phyloP scores from a whole-genome alignment of 768 basidiomycete genomes.

The Auricularia auricula-judae region DNA sequence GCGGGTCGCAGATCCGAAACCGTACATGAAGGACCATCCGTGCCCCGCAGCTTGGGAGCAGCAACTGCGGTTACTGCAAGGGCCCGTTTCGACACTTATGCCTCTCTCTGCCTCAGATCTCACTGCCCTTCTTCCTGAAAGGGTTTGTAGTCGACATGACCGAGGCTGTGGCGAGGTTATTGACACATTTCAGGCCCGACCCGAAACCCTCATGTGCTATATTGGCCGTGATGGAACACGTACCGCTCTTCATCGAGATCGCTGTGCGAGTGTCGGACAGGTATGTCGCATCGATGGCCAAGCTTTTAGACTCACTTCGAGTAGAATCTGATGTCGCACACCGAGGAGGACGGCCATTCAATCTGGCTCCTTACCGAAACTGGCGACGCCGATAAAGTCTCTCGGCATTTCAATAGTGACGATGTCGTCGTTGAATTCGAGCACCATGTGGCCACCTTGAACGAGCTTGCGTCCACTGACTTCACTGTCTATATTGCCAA shows the following conservation, averaged over 20 bases:
- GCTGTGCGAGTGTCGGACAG: conserved; percentile 33
- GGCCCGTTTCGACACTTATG: neutral
- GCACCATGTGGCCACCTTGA: conserved; percentile 47
- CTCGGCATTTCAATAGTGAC: conserved; percentile 43
- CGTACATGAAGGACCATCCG: neutral
- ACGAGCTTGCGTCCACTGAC: conserved; percentile 53
- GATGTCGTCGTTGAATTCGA: conserved; percentile 58
- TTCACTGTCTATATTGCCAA: conserved; percentile 62
- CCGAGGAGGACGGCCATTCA: conserved; percentile 58
- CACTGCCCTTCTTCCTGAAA: conserved; percentile 40
- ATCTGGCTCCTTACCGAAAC: conserved; percentile 82
- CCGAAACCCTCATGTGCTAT: conserved; percentile 82
- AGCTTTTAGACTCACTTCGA: conserved; percentile 19
- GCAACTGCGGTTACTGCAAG: neutral
- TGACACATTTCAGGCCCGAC: neutral
- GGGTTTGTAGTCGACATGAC: conserved; percentile 26
- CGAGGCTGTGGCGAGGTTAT: neutral
- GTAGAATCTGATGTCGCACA: conserved; percentile 79
- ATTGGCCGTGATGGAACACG: conserved; percentile 73
- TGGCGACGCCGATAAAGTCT: conserved; percentile 40
- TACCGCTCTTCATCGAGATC: conserved; percentile 78
- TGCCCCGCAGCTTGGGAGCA: neutral
- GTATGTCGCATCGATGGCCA: neutral
- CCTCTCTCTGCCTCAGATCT: conserved; percentile 28
- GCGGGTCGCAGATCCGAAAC: neutral